Evolutionary conservation across 495 filamentous ascomycete species (phyloP).

Genomic region (Podospora conica): DNA sequence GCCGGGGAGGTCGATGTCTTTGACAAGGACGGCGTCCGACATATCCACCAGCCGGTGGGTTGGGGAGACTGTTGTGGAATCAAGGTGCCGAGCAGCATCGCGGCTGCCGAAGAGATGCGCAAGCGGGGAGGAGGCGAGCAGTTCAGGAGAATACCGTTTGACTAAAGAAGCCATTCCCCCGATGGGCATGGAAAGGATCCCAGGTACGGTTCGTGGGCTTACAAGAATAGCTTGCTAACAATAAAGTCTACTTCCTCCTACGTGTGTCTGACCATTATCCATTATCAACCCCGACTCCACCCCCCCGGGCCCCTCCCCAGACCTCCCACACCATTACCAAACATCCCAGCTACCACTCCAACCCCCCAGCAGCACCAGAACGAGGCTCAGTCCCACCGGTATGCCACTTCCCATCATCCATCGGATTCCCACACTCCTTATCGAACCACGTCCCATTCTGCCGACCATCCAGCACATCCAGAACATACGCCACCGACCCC

Average conservation of each 20-base stretch:
- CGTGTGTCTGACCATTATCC: background rate
- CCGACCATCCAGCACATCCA: conserved; percentile 15
- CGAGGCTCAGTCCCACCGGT: background rate
- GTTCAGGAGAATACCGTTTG: conserved; percentile 85
- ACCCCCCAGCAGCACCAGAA: background rate
- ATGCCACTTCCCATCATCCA: conserved; percentile 1
- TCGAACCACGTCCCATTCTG: conserved; percentile 25
- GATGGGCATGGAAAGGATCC: background rate
- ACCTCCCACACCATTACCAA: background rate
- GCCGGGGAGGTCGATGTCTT: conserved; percentile 50
- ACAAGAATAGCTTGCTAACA: background rate
- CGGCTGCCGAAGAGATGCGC: conserved; percentile 77
- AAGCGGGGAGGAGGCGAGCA: conserved; percentile 59
- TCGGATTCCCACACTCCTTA: conserved; percentile 22
- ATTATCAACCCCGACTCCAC: background rate
- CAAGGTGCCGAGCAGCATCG: conserved; percentile 90
- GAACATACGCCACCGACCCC: conserved; percentile 17
- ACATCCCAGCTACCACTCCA: background rate
- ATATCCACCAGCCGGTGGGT: conserved; percentile 55
- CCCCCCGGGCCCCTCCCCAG: background rate
- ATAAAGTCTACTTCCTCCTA: background rate
- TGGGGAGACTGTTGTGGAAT: conserved; percentile 99
- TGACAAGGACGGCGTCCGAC: conserved; percentile 60
- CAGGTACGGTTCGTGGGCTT: background rate
- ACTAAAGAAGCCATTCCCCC: conserved; percentile 42